Base-by-base conservation (phyloP, 768 basidiomycete species). In the Dentipellis sp. region DNA sequence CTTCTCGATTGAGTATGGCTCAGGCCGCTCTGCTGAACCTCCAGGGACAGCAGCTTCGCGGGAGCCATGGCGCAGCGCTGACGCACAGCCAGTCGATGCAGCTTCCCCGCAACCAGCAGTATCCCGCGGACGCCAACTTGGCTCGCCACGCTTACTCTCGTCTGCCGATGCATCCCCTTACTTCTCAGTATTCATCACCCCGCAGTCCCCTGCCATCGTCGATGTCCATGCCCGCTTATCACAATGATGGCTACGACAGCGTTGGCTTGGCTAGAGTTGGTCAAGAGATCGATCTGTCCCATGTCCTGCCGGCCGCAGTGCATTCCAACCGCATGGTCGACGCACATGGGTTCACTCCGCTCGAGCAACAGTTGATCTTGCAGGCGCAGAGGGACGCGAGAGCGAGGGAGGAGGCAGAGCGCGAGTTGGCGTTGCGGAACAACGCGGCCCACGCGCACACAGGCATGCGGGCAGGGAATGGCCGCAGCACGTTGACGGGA, bases 21-120 rank as follows among this genome's bases (percentile, higher is more conserved):
- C 86, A 88, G 62, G 88, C 88, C 5, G 79, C 88, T 1, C 68
- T 91, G 21, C 78, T 91, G 54, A 91, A 88, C 64, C 75, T 89
- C 45, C 84, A 79, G 54, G 88, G 88, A 6, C 80, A 84, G 53
- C 83, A 87, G 19, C 54, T 47, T 45, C 63, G 50, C n/a, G 45
- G 52, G 17, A 60, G 50, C 47, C 61, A 53, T 38, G 45, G 51
- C 37, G n/a, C 46, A 16, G 19, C 42, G 42, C 16, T 45, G 42
- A 45, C 6, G 10, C n/a, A 17, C n/a, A 17, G 14, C 19, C 42
- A 45, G n/a, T 19, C 14, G 29, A 29, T 29, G 42, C 42, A 57
- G 56, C 12, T 55, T 65, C 61, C 56, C 60, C 64, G 55, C 66
- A 51, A 49, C 64, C 37, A 64, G 67, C 52, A 59, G 60, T 45